A percentile compares a stretch with the other conserved stretches of the same genome.
phyloP scores from a whole-genome alignment of 1,284 basidiomycete species.

The Austroboletus olivaceoglutinosus region DNA sequence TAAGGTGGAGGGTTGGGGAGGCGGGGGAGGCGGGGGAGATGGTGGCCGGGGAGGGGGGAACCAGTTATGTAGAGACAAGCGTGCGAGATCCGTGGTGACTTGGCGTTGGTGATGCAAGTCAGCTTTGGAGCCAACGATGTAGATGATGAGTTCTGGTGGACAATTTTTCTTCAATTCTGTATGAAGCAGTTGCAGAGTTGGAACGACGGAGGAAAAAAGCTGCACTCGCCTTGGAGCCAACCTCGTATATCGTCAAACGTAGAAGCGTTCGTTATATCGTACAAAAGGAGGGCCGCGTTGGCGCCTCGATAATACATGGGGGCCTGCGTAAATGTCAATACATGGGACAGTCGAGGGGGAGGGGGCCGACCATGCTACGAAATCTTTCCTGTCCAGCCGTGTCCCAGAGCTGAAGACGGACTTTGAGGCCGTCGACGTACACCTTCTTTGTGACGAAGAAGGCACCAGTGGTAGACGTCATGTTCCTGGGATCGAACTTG shows the following conservation, averaged over 20 bases:
- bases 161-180: slow-evolving; percentile 89
- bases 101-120: slow-evolving; percentile 71
- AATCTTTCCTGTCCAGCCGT: slow-evolving; percentile 98
- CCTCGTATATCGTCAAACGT: slow-evolving; percentile 90
- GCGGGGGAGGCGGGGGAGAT: slow-evolving; percentile 56
- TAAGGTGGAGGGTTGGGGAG: slow-evolving; percentile 62
- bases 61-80: slow-evolving; percentile 77
- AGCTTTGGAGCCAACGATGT: slow-evolving; percentile 89
- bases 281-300: slow-evolving; percentile 93
- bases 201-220: not conserved
- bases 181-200: slow-evolving; percentile 15
- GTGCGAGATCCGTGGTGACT: slow-evolving; percentile 77
- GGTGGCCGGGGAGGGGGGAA: slow-evolving; percentile 73
- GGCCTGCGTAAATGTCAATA: slow-evolving; percentile 51
- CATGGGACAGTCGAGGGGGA: slow-evolving; percentile 15
- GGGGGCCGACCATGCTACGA: slow-evolving; percentile 77
- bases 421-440: slow-evolving; percentile 82
- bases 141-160: slow-evolving; percentile 79
- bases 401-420: slow-evolving; percentile 89
- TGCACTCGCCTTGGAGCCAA: slow-evolving; percentile 86
- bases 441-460: slow-evolving; percentile 96
- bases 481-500: slow-evolving; percentile 82
- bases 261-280: slow-evolving; percentile 92
- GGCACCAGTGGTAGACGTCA: slow-evolving; percentile 91
- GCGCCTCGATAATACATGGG: slow-evolving; percentile 99